Evolutionary conservation across 2,329 filamentous ascomycete species (phyloP).

Genomic region (Claviceps quebecensis): DNA sequence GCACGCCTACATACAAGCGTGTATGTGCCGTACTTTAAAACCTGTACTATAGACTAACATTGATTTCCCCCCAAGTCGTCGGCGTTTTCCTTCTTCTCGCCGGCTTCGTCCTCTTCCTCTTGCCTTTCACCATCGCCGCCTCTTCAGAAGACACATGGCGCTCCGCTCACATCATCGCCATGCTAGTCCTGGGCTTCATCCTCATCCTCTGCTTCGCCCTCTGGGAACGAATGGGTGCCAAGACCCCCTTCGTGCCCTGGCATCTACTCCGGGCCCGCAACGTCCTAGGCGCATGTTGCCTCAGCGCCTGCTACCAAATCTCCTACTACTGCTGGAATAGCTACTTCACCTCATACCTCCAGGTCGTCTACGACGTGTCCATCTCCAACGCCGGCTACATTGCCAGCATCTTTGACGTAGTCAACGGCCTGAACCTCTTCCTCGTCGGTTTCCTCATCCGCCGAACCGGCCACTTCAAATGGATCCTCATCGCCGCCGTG

Average conservation of each 20-base stretch:
- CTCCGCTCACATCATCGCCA: slow-evolving; percentile 40
- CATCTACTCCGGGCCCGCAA: slow-evolving; percentile 35
- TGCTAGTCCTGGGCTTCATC: slow-evolving; percentile 46
- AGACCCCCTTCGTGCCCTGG: slow-evolving; percentile 41
- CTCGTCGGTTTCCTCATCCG: slow-evolving; percentile 33
- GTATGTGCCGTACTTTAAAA: too few relatives aligned
- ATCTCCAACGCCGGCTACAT: slow-evolving; percentile 33
- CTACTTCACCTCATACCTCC: slow-evolving; percentile 42
- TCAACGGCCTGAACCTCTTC: slow-evolving; percentile 34
- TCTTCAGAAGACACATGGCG: slow-evolving; percentile 35
- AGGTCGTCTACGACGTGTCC: slow-evolving; percentile 32
- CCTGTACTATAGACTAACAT: not conserved
- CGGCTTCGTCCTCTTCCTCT: slow-evolving; percentile 45
- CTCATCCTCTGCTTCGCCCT: slow-evolving; percentile 40
- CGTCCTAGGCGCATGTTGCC: slow-evolving; percentile 34
- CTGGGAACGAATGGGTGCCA: slow-evolving; percentile 44
- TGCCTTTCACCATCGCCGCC: slow-evolving; percentile 47
- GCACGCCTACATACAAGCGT: too few relatives aligned
- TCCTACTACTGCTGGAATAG: slow-evolving; percentile 38
- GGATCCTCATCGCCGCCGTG: slow-evolving; percentile 26
- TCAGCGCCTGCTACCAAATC: slow-evolving; percentile 30
- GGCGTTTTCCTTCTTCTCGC: slow-evolving; percentile 43
- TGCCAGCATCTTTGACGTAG: slow-evolving; percentile 34
- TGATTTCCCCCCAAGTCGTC: slow-evolving; percentile 16
- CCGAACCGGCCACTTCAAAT: slow-evolving; percentile 34